phyloP scores from a whole-genome alignment of 1,139 yeast genomes.

The Candida pseudoviswanathii region DNA sequence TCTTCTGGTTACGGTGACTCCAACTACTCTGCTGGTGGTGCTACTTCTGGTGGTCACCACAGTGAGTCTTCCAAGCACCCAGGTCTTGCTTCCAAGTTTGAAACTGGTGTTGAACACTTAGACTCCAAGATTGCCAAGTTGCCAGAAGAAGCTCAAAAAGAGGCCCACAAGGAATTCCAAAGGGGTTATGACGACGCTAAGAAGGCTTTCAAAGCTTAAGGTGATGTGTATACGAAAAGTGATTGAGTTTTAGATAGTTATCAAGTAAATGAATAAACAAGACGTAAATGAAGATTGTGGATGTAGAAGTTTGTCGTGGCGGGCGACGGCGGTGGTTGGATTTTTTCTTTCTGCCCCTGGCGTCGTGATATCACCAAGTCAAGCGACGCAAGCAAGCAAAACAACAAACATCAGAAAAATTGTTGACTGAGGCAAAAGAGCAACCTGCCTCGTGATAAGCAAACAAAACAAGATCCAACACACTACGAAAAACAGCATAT shows the following conservation, averaged over 20 bases:
- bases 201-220: slow-evolving; percentile 3
- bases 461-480: not conserved
- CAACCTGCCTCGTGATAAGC: not conserved
- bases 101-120: slow-evolving; percentile 16
- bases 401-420: not conserved
- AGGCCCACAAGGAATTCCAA: slow-evolving; percentile 38
- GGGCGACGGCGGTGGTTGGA: not conserved
- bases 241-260: not conserved
- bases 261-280: not conserved
- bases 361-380: not conserved
- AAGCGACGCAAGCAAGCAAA: not conserved
- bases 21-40: not conserved
- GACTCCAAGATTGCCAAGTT: slow-evolving; percentile 34
- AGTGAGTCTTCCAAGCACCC: slow-evolving; percentile 1
- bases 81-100: slow-evolving; percentile 3
- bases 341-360: not conserved
- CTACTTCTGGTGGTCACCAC: not conserved
- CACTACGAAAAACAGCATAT: slow-evolving; percentile 6
- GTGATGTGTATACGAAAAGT: not conserved
- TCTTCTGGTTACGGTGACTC: slow-evolving; percentile 4
- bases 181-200: slow-evolving; percentile 39
- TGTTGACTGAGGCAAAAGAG: not conserved
- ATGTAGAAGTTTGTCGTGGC: not conserved
- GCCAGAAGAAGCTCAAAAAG: slow-evolving; percentile 32
- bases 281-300: not conserved